Evolutionary conservation across 306 rosid species (phyloP), one percentile per base, ranked within the genome.

Genomic region (Cercis canadensis): DNA sequence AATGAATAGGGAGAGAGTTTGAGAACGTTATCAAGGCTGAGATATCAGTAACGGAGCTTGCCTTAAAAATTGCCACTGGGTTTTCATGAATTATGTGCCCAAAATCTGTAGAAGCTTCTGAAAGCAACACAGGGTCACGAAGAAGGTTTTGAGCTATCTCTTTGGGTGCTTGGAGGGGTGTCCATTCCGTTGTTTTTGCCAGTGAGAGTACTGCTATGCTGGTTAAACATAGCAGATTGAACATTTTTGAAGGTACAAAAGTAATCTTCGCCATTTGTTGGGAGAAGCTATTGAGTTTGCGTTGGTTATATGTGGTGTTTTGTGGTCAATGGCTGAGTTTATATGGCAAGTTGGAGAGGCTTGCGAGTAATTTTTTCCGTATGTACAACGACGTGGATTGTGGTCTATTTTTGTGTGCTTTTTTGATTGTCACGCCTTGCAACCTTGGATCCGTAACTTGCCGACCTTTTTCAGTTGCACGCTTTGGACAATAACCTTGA

Each of bases 391-490:
- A n/a, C n/a, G n/a, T n/a, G n/a, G n/a, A n/a, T n/a, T n/a, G n/a
- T 24, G 29, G 29, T 3, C 29, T 24, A 24, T 24, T 24, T 24
- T 17, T 17, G 6, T 51, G 34, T 40, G 24, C 31, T 57, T 52
- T 33, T 74, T 74, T 68, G 63, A 45, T 56, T 69, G 13, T 19
- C n/a, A 72, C 76, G 69, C 33, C 59, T 52, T 67, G 71, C 56
- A 46, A 65, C 39, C 58, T 81, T 61, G 85, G 67, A 71, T 76
- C 13, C 52, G 58, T 24, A 1, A 24, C 29, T 76, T 45, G 78
- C 58, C 62, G 77, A 64, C 43, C 81, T 75, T 83, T 79, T 83
- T 65, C 84, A 17, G 40, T 56, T 62, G 78, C 58, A 83, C 81
- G 84, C 65, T 39, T 81, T 49, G 39, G 40, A 45, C 32, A 11